Evolutionary conservation across 2,329 filamentous ascomycete genomes (phyloP).

Genomic region (Myotisia sp.): DNA sequence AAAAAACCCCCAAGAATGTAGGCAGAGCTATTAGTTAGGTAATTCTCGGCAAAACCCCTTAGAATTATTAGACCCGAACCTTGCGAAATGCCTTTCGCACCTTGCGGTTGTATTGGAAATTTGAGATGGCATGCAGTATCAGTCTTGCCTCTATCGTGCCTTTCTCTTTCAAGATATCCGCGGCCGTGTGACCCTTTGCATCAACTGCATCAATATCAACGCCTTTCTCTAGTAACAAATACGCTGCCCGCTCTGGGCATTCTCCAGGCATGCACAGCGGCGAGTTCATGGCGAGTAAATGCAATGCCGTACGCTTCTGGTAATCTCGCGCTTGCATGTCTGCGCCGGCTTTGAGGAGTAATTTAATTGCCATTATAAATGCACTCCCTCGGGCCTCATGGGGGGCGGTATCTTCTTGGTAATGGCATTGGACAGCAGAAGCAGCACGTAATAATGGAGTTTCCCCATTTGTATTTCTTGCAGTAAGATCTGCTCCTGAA

Average conservation of each 20-base stretch:
- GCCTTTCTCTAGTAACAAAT: slow-evolving; percentile 1
- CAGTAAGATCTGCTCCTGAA: slow-evolving; percentile 1
- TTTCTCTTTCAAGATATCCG: slow-evolving; percentile 1
- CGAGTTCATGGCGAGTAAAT: neutral
- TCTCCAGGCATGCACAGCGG: slow-evolving; percentile 1
- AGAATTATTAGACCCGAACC: too few relatives aligned
- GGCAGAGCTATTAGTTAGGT: too few relatives aligned
- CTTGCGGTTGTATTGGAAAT: too few relatives aligned
- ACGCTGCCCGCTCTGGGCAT: slow-evolving; percentile 1
- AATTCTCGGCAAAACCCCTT: too few relatives aligned
- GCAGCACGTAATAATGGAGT: neutral
- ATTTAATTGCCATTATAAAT: neutral
- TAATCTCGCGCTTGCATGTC: slow-evolving; percentile 1
- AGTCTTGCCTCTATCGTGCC: slow-evolving; percentile 2
- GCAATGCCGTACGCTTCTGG: neutral
- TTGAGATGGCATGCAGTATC: slow-evolving; percentile 3
- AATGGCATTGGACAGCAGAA: slow-evolving; percentile 1
- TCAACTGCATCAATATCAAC: slow-evolving; percentile 1
- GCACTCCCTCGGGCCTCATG: slow-evolving; percentile 1
- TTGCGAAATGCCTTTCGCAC: too few relatives aligned
- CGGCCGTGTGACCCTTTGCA: slow-evolving; percentile 1
- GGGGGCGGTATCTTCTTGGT: slow-evolving; percentile 1
- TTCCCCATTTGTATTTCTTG: slow-evolving; percentile 3
- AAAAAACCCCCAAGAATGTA: too few relatives aligned
- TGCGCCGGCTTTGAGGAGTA: neutral